A percentile compares a stretch with the other conserved stretches of the same genome.
These are phyloP conservation scores for Cucurbita pepo DNA, from an alignment of 306 rosid species.

Conservation along the genomic window DNA sequence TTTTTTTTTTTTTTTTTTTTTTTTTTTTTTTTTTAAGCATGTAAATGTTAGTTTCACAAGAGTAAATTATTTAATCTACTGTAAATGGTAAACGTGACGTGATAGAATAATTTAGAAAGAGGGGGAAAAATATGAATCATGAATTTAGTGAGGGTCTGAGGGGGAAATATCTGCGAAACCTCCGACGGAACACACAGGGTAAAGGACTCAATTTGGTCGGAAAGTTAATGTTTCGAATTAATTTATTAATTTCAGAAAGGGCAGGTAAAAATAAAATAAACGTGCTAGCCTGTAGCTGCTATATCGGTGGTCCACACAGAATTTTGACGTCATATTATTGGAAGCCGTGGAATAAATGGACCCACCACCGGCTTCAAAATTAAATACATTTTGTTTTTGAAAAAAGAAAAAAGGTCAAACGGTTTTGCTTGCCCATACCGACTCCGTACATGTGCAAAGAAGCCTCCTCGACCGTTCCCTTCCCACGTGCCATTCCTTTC, in stretches of 20 bases:
- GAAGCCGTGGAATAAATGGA: background rate
- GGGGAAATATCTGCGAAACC: background rate
- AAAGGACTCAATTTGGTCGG: background rate
- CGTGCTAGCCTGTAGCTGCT: background rate
- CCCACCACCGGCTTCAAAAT: conserved; percentile 1
- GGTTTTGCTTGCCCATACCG: background rate
- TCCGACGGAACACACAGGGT: background rate
- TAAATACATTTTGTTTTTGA: background rate
- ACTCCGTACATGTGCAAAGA: conserved; percentile 7
- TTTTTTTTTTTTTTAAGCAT: too few species aligned
- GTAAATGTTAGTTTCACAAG: too few species aligned
- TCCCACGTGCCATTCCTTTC: conserved; percentile 16
- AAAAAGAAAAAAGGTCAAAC: background rate
- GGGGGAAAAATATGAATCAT: background rate
- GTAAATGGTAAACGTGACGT: too few species aligned
- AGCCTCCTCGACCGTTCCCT: conserved; percentile 11
- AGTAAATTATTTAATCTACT: too few species aligned
- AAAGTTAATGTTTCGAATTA: background rate
- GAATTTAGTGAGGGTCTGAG: background rate
- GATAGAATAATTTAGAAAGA: too few species aligned
- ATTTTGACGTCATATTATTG: background rate
- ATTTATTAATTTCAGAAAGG: background rate
- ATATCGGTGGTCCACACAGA: background rate
- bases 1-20: background rate
- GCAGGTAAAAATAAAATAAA: background rate